Evolutionary conservation across 108 stramenopile genomes (phyloP).

Genomic region (Cyclotella baltica): DNA sequence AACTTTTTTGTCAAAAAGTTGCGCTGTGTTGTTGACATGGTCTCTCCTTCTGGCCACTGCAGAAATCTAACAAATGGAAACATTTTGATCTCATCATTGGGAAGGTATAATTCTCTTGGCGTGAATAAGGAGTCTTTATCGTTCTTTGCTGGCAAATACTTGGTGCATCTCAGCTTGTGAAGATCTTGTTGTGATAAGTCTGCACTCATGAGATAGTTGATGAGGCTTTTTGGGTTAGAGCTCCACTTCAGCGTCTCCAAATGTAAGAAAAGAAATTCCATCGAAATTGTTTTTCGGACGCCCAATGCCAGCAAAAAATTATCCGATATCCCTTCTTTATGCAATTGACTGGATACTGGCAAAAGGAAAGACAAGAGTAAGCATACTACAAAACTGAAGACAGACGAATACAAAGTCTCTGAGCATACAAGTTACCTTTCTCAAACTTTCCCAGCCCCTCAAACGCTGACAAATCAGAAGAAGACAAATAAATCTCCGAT

Average conservation of each 20-base stretch:
- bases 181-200: constrained; percentile 64
- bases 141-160: constrained; percentile 76
- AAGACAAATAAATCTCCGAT: constrained; percentile 75
- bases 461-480: constrained; percentile 77
- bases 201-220: constrained; percentile 76
- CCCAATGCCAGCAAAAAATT: constrained; percentile 74
- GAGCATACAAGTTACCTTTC: constrained; percentile 11
- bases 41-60: constrained; percentile 74
- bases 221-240: constrained; percentile 72
- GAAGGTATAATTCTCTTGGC: constrained; percentile 64
- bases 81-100: constrained; percentile 56
- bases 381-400: background rate
- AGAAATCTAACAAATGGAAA: constrained; percentile 73
- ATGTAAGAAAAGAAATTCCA: constrained; percentile 79
- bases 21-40: constrained; percentile 63
- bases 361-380: constrained; percentile 22
- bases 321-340: constrained; percentile 63
- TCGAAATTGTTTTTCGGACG: constrained; percentile 73
- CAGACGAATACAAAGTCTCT: background rate
- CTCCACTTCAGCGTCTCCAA: constrained; percentile 74
- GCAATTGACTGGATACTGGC: constrained; percentile 57
- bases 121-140: constrained; percentile 65
- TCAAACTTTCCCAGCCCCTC: constrained; percentile 56
- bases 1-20: constrained; percentile 63
- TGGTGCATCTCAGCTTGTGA: constrained; percentile 59